Base-by-base conservation (phyloP, 441 rosid genomes). In the Lagerstroemia fauriei region DNA sequence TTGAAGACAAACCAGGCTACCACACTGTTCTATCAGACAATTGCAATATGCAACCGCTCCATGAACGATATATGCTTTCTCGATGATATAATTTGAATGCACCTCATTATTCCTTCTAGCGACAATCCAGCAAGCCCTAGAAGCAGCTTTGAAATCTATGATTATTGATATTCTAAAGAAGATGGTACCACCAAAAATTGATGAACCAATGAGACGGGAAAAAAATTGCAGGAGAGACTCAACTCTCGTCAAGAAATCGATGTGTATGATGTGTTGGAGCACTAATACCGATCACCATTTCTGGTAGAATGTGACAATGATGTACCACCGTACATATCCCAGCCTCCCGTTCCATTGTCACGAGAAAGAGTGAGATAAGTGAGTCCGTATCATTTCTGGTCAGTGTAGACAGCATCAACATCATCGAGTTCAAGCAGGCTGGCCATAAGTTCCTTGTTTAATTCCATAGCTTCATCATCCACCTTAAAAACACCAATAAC, bases 381-480 rank as follows among this genome's bases (percentile, higher is more conserved):
- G 8, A 34, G 16, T 17, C 34, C 34, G 13, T 20, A 69, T 91
- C 88, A 91, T 83, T 88, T 89, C 88, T 94, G 97, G 90, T 93
- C 93, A 0, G 92, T 90, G 85, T 92, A 94, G 71, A 95, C 98
- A 11, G 98, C 94, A 75, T 94, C 96, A 38, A 95, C 98, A 81
- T 92, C 99, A 81, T 94, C 95, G 81, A 93, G 95, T 81, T 94
- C 97, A 6, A 95, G 96, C 79, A 95, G 86, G 85, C 91, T 90
- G 66, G 92, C 89, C 85, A 90, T 89, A 27, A 95, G 96, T 83
- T 91, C 94, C 89, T 88, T 93, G 92, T 94, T 94, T 91, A 95
- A 86, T 63, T 95, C 95, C 93, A 87, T 87, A 75, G 98, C 97
- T 83, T 93, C 98, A 77, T 94, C 97, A 86, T 95, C 99, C 79